Base-by-base conservation (phyloP, 352 stramenopile genomes). In the Phytophthora brassicae region DNA sequence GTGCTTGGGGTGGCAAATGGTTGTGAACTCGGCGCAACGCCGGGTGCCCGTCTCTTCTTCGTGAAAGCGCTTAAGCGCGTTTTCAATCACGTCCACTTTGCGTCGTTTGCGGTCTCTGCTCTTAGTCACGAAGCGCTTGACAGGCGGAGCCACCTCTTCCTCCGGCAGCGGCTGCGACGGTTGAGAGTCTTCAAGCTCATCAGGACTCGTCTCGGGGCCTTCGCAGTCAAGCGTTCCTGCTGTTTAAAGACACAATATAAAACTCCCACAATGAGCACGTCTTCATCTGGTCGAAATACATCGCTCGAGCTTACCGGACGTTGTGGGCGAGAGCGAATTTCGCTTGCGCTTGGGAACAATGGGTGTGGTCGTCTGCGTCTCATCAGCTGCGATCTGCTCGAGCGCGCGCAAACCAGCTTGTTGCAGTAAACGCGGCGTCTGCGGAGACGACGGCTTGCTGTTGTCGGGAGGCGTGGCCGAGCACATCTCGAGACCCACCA, bases 11-110 rank as follows among this genome's bases (percentile, higher is more conserved):
- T 69, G 53, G 50, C 63, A 77, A 20, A 73, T 70, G 65, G 75
- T 79, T 29, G 75, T 84, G 48, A 86, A 90, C 61, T 81, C 72
- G 16, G 74, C 73, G 56, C 67, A 83, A 17, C 75, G 76, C 14
- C 53, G 57, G 0, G 60, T 29, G 20, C 64, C 66, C 12, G 41
- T 63, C 60, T 77, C 60, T 20, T 77, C 68, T 17, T 70, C 64
- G 43, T 71, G 64, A 53, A 91, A 89, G 8, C 74, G 66, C 60
- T 78, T 78, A 23, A 91, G 68, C 41, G 82, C 82, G 24, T 66
- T 68, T 39, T 89, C 76, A 14, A 91, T 84, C 22, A 79, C 77
- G 56, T 89, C 75, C 38, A 77, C 64, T 60, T 83, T 86, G 20
- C 77, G 73, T 58, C 77, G 74, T 46, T 84, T 85, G 47, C 75